A percentile compares a stretch with the other conserved stretches of the same genome.
These are phyloP conservation scores for Coleophoma eucalyptorum DNA, from an alignment of 2,329 filamentous ascomycete species.

Conservation along the genomic window DNA sequence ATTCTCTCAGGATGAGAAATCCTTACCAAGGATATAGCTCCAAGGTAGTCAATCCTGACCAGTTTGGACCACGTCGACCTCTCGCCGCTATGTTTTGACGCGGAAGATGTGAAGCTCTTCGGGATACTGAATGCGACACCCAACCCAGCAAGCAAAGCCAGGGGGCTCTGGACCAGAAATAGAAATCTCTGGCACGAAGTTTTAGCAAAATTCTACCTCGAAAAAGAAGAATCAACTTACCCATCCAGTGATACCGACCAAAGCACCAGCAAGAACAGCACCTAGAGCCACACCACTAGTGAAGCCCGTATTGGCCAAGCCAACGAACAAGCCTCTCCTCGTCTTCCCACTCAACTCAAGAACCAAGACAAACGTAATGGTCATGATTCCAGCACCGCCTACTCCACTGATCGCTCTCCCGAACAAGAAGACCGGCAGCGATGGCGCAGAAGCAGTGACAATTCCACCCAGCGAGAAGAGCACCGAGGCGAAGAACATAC, in stretches of 20 bases:
- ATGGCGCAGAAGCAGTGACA: conserved; percentile 57
- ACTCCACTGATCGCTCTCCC: conserved; percentile 66
- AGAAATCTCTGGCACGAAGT: conserved; percentile 54
- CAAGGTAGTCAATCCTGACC: conserved; percentile 68
- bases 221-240: conserved; percentile 37
- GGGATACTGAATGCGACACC: conserved; percentile 66
- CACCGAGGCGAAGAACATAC: conserved; percentile 58
- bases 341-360: conserved; percentile 68
- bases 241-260: conserved; percentile 66
- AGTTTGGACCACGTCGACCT: conserved; percentile 49
- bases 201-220: conserved; percentile 4
- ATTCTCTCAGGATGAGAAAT: background rate
- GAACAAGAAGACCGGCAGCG: conserved; percentile 59
- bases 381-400: conserved; percentile 69
- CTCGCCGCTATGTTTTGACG: conserved; percentile 29
- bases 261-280: conserved; percentile 64
- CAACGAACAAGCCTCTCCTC: conserved; percentile 69
- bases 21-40: conserved; percentile 59
- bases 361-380: conserved; percentile 69
- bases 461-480: conserved; percentile 59
- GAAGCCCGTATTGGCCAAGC: conserved; percentile 68
- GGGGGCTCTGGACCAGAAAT: conserved; percentile 69
- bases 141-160: conserved; percentile 56
- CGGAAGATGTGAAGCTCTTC: conserved; percentile 26
- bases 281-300: conserved; percentile 70